Evolutionary conservation across 2,329 filamentous ascomycete species (phyloP), one percentile per base, ranked within the genome.

Genomic region (Aureobasidium uvarum): DNA sequence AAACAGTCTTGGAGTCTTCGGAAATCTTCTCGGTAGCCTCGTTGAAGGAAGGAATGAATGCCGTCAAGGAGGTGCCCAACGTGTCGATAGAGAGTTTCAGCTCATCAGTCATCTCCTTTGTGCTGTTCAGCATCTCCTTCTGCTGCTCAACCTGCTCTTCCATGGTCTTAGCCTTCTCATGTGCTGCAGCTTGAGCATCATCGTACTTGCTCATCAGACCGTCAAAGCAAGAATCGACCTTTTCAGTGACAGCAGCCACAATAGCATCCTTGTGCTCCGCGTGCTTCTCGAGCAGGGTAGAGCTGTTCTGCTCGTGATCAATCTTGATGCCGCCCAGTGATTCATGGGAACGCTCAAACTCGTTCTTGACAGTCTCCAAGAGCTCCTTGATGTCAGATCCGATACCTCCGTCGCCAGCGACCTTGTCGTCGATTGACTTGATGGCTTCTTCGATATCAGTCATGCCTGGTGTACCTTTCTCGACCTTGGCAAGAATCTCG

Each of bases 181-280:
- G 90, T 36, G 91, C 84, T 8, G 86, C 81, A 23, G 84, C 79
- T 72, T 96, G 90, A 68, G 93, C 88, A 67, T 95, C 91, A 64
- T 97, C 93, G 72, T 96, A 96, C 75, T 96, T 97, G 70, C 84
- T 81, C 75, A 96, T 86, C 28, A 99, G 82, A 69, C 92, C 90
- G 66, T 85, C 85, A 70, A 97, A 86, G 74, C 92, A 92, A 72
- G 92, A 89, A 68, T 96, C 86, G 45, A 89, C 80, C 76, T 86
- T 86, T 59, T 79, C 76, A 5, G 79, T 78, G 28, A 88, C 74
- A 33, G 84, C 83, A 16, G 80, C 74, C 31, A 86, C 78, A 33
- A 86, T 81, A 36, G 80, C 80, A 8, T 81, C 81, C 66, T 83
- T 83, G 64, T 81, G 79, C 71, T 88, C 85, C 25, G 86, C 84